Conservation (phyloP, 768 basidiomycete genomes). For the Russula olivacea region DNA sequence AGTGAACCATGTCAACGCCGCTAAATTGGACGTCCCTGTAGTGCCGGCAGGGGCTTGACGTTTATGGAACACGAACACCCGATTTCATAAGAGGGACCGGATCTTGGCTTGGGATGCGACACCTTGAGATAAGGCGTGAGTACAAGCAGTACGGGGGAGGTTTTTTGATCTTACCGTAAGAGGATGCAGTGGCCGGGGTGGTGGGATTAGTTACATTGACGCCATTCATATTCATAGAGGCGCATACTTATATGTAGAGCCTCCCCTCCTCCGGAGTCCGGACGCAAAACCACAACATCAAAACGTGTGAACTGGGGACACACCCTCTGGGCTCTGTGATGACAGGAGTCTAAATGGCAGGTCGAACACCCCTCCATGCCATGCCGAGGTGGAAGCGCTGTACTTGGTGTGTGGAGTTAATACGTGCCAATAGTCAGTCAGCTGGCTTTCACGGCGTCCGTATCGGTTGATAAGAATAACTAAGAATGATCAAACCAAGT, state of each 20-base stretch:
- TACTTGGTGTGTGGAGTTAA: neutral
- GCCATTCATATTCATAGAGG: neutral
- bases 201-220: neutral
- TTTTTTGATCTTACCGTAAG: neutral
- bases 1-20: neutral
- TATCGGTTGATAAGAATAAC: neutral
- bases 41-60: neutral
- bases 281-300: neutral
- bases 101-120: neutral
- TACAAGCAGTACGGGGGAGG: neutral
- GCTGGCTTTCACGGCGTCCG: neutral
- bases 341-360: neutral
- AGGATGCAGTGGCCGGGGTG: neutral
- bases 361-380: neutral
- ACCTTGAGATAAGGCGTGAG: neutral
- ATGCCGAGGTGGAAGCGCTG: neutral
- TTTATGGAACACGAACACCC: neutral
- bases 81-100: neutral
- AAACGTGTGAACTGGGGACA: neutral
- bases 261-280: too few relatives aligned
- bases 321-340: neutral
- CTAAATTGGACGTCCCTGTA: conserved; percentile 2
- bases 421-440: neutral
- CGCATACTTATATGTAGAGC: too few relatives aligned
- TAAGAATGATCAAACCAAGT: neutral